phyloP scores from a whole-genome alignment of 768 basidiomycete species.

The Mycena galericulata region DNA sequence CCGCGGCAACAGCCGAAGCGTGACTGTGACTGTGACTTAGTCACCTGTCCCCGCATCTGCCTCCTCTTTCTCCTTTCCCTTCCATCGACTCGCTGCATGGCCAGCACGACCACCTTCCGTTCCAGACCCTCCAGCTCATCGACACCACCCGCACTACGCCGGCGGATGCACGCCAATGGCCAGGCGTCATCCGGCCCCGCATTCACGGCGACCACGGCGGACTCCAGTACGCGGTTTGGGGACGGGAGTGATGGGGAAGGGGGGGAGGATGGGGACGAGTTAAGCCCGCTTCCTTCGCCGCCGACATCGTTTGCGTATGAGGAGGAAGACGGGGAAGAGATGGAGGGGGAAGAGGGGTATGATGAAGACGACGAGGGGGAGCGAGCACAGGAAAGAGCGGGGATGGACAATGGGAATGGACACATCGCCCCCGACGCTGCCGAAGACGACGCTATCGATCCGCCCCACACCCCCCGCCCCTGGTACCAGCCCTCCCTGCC shows the following conservation, averaged over 20 bases:
- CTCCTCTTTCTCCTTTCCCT: too few relatives aligned
- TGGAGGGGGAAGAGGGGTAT: background rate
- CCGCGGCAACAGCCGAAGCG: too few relatives aligned
- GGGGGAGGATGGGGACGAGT: background rate
- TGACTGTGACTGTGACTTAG: too few relatives aligned
- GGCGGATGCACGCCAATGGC: constrained; percentile 21
- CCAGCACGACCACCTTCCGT: too few relatives aligned
- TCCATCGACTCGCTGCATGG: too few relatives aligned
- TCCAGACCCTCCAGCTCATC: too few relatives aligned
- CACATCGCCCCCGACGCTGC: too few relatives aligned
- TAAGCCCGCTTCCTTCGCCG: constrained; percentile 16
- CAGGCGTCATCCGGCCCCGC: too few relatives aligned
- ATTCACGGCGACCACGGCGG: constrained; percentile 8
- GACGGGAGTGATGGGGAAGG: constrained; percentile 6
- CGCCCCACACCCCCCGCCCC: constrained; percentile 45
- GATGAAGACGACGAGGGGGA: background rate
- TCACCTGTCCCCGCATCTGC: too few relatives aligned
- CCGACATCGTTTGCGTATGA: constrained; percentile 19
- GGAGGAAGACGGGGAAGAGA: constrained; percentile 1
- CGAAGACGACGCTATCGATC: background rate
- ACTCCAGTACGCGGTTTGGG: constrained; percentile 16
- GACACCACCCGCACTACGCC: constrained; percentile 18
- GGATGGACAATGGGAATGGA: background rate
- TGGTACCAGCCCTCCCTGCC: constrained; percentile 84
- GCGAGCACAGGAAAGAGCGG: background rate